Conservation (phyloP, 1,284 basidiomycete genomes). For the Puccinia horiana region DNA sequence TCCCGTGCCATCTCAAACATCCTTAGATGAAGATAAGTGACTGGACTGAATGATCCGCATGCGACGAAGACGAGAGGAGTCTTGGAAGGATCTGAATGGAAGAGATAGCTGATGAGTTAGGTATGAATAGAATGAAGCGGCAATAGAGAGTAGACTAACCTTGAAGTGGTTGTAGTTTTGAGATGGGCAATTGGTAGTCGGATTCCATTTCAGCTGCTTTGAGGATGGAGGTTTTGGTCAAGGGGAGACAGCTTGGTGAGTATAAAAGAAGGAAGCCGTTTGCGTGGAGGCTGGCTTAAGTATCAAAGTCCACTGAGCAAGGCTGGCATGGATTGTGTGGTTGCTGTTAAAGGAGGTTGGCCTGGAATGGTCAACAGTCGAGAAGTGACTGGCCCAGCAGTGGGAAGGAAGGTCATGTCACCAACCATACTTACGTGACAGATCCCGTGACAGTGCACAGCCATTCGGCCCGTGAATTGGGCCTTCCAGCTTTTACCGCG, state of each 20-base stretch:
- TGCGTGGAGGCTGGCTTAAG: too few relatives aligned
- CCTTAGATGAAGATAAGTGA: conserved; percentile 57
- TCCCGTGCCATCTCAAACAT: conserved; percentile 57
- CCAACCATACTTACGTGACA: too few relatives aligned
- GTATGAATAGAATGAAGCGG: neutral
- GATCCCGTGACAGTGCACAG: too few relatives aligned
- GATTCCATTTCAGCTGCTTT: conserved; percentile 48
- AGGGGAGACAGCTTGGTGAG: neutral
- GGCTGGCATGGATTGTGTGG: neutral
- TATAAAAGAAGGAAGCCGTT: neutral
- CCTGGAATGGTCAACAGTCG: too few relatives aligned
- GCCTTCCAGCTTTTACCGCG: too few relatives aligned
- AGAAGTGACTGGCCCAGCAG: too few relatives aligned
- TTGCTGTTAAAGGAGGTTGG: neutral
- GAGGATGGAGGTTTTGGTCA: neutral
- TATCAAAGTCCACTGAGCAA: neutral
- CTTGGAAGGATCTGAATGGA: conserved; percentile 50
- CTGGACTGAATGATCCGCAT: conserved; percentile 56
- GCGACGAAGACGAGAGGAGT: conserved; percentile 57
- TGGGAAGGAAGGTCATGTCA: too few relatives aligned
- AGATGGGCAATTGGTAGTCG: conserved; percentile 51
- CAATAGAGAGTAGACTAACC: conserved; percentile 33
- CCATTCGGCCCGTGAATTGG: too few relatives aligned
- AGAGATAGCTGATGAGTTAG: neutral
- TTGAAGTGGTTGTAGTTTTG: conserved; percentile 48